Evolutionary conservation across 1,284 basidiomycete genomes (phyloP).

Genomic region (Xerocomus nothofagi): DNA sequence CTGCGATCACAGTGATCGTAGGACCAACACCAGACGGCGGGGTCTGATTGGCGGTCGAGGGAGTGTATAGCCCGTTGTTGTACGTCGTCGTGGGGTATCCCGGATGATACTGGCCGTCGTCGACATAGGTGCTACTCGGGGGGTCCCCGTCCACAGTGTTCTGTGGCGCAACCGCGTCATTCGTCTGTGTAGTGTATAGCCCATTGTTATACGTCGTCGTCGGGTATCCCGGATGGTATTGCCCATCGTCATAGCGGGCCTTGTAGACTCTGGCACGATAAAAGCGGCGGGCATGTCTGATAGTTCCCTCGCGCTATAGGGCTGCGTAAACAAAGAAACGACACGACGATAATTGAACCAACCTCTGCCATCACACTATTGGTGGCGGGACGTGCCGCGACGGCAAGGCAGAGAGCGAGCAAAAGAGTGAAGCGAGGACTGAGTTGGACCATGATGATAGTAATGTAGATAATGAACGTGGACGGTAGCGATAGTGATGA

Average conservation of each 20-base stretch:
- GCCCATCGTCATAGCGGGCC: constrained; percentile 20
- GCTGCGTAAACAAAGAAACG: constrained; percentile 8
- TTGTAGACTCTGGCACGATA: constrained; percentile 11
- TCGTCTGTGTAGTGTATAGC: not conserved
- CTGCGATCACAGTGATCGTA: constrained; percentile 2
- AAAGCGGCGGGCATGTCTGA: constrained; percentile 15
- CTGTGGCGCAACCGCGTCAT: not conserved
- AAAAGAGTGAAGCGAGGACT: constrained; percentile 30
- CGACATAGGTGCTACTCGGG: not conserved
- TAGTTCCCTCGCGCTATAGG: constrained; percentile 9
- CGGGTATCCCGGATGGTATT: constrained; percentile 23
- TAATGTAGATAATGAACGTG: constrained; percentile 32
- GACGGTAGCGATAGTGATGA: constrained; percentile 19
- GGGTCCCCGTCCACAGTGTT: too few species aligned
- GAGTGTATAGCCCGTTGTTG: constrained; percentile 16
- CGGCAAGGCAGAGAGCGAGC: constrained; percentile 30
- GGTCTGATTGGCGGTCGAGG: not conserved
- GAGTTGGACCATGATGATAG: constrained; percentile 34
- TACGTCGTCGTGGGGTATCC: constrained; percentile 14
- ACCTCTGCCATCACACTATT: constrained; percentile 15
- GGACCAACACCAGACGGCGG: not conserved
- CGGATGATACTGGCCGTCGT: constrained; percentile 21
- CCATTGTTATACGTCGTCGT: constrained; percentile 17
- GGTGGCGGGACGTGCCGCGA: constrained; percentile 24
- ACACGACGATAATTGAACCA: not conserved